These are phyloP conservation scores for Thalassiosira profunda DNA, from an alignment of 108 stramenopile species.

Conservation along the genomic window DNA sequence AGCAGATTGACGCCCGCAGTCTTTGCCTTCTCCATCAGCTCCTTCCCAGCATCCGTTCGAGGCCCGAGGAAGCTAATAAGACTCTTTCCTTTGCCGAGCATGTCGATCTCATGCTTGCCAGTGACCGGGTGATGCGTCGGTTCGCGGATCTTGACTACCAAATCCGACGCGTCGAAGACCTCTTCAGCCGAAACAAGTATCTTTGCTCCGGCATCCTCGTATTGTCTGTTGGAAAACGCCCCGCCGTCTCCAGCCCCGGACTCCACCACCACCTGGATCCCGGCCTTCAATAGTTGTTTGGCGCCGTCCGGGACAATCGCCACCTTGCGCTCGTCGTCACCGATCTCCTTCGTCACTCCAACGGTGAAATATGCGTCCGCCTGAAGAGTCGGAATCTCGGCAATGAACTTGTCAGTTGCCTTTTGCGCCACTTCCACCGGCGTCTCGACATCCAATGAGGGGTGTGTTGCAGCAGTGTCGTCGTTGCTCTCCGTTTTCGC, in stretches of 20 bases:
- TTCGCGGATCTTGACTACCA: conserved; percentile 69
- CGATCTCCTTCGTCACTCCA: conserved; percentile 77
- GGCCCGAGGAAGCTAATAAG: conserved; percentile 69
- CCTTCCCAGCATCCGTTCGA: conserved; percentile 58
- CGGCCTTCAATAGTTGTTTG: conserved; percentile 55
- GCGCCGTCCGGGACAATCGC: conserved; percentile 57
- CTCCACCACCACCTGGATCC: conserved; percentile 59
- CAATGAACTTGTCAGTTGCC: conserved; percentile 28
- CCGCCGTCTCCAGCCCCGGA: conserved; percentile 68
- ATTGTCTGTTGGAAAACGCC: conserved; percentile 71
- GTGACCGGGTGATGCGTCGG: conserved; percentile 67
- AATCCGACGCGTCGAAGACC: conserved; percentile 49
- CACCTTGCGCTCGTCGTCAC: conserved; percentile 64
- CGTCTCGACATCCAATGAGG: conserved; percentile 7
- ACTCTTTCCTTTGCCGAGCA: conserved; percentile 68
- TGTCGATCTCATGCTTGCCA: conserved; percentile 57
- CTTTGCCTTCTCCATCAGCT: conserved; percentile 60
- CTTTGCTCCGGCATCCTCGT: conserved; percentile 72
- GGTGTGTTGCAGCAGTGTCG: conserved; percentile 10
- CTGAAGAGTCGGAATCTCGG: conserved; percentile 47
- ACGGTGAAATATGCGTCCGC: conserved; percentile 52
- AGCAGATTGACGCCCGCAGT: conserved; percentile 48
- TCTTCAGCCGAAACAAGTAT: conserved; percentile 54
- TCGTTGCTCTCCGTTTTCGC: background rate
- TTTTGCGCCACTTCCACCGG: background rate